phyloP scores from a whole-genome alignment of 2,329 filamentous ascomycete species.

The Sphaerostilbella broomeana region DNA sequence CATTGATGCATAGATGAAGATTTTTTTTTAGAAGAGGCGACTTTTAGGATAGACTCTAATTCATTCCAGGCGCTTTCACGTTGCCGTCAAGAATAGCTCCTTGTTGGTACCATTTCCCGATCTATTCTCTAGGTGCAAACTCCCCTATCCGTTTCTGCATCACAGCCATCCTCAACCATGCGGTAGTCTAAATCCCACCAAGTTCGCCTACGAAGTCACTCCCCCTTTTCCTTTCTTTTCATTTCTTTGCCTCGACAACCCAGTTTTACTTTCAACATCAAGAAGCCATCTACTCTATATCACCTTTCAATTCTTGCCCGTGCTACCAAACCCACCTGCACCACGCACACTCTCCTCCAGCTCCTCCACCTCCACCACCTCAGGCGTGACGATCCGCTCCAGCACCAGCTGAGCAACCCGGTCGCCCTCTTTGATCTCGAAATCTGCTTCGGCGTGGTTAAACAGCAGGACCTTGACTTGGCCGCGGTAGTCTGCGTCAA shows the following conservation, averaged over 20 bases:
- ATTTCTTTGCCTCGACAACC: background rate
- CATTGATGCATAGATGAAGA: background rate
- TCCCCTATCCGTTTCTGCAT: too few species aligned
- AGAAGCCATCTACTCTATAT: background rate
- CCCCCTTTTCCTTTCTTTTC: background rate
- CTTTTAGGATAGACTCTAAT: too few species aligned
- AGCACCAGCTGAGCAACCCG: constrained; percentile 89
- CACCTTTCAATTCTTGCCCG: constrained; percentile 42
- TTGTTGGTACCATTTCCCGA: too few species aligned
- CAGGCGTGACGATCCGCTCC: constrained; percentile 90
- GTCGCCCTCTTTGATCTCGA: constrained; percentile 76
- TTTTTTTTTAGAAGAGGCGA: too few species aligned
- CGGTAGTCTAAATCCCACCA: too few species aligned
- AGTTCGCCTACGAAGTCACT: too few species aligned
- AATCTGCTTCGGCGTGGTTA: constrained; percentile 81
- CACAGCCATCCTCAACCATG: too few species aligned
- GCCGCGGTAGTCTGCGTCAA: constrained; percentile 94
- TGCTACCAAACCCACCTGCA: constrained; percentile 86
- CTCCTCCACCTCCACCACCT: constrained; percentile 81
- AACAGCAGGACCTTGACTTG: constrained; percentile 92
- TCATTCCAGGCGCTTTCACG: too few species aligned
- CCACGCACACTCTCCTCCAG: constrained; percentile 87
- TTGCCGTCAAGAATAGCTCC: too few species aligned
- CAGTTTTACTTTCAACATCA: constrained; percentile 1
- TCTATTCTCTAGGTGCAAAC: too few species aligned